Evolutionary conservation across 2,329 filamentous ascomycete species (phyloP), one percentile per base, ranked within the genome.

Genomic region (Trichoderma brevicompactum): DNA sequence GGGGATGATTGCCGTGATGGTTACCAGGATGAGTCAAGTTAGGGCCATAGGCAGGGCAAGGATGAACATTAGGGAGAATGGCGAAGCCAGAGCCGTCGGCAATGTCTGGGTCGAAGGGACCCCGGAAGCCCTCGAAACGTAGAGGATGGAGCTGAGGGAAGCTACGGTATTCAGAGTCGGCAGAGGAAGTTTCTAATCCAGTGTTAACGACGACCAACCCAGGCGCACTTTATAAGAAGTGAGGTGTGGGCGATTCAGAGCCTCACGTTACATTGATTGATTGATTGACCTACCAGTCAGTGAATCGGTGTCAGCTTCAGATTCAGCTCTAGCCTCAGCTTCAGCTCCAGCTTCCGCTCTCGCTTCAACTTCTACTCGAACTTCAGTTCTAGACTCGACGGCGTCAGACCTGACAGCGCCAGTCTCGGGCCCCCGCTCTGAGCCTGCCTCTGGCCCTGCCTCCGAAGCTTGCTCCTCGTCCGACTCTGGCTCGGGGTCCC

Each of bases 401-500:
- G 44, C n/a, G 7, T 7, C 52, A 55, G n/a, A 10, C 34, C n/a
- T n/a, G n/a, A 17, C 44, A 23, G 44, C n/a, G 7, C 3, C 52
- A 55, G n/a, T 9, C 34, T 70, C 67, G 28, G 60, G 44, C 19
- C 68, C 68, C 52, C 68, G 64, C 19, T 43, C 56, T 1, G 52
- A 52, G 7, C 34, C 28, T 13, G 13, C 17, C 32, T 66, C 65
- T 15, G 41, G 40, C 17, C 63, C 54, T n/a, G 49, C 48, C 9
- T 68, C 66, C 38, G 49, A 43, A 41, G 46, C 53, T 65, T 48
- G 28, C 8, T 72, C 74, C n/a, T 69, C 67, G 62, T 72, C 71
- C 32, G 71, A 72, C 28, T 72, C 74, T 9, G 67, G 38, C 9
- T 73, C 68, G 15, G 69, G 65, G 34, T 74, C 70, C 13, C 75